Conservation (phyloP, 805 yeast species). For the Clavispora carvajalis region DNA sequence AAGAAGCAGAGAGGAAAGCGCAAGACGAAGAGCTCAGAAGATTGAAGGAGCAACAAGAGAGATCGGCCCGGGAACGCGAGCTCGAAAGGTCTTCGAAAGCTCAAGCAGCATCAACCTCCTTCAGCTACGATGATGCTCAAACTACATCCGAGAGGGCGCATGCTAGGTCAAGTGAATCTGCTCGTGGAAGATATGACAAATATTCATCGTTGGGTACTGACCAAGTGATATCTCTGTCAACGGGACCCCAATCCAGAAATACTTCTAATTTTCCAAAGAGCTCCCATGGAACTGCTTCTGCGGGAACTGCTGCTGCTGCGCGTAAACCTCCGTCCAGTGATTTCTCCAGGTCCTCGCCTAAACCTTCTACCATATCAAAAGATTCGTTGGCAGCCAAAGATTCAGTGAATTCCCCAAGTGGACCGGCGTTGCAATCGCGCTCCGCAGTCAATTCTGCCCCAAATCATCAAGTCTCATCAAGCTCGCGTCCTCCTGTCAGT, state of each 20-base stretch:
- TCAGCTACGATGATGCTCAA: conserved; percentile 18
- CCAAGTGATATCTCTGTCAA: neutral
- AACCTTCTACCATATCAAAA: too few relatives aligned
- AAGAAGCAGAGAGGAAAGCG: conserved; percentile 7
- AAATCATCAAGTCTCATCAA: too few relatives aligned
- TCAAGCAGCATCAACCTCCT: conserved; percentile 4
- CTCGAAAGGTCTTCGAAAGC: conserved; percentile 1
- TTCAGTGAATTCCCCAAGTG: too few relatives aligned
- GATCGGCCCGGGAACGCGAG: conserved; percentile 2
- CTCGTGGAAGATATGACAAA: conserved; percentile 27
- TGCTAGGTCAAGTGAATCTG: conserved; percentile 10
- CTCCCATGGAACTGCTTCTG: neutral
- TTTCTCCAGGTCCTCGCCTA: neutral
- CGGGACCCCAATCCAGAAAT: conserved; percentile 3
- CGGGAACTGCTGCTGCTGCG: neutral
- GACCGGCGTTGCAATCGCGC: too few relatives aligned
- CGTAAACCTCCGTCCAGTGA: neutral
- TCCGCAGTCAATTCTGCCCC: too few relatives aligned
- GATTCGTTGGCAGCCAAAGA: too few relatives aligned
- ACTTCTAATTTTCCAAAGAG: neutral
- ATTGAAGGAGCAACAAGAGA: conserved; percentile 8
- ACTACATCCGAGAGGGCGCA: conserved; percentile 8
- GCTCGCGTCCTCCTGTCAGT: too few relatives aligned
- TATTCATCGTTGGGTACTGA: conserved; percentile 16
- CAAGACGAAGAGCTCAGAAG: conserved; percentile 11